phyloP scores from a whole-genome alignment of 1,284 basidiomycete genomes.

The Melampsora americana region DNA sequence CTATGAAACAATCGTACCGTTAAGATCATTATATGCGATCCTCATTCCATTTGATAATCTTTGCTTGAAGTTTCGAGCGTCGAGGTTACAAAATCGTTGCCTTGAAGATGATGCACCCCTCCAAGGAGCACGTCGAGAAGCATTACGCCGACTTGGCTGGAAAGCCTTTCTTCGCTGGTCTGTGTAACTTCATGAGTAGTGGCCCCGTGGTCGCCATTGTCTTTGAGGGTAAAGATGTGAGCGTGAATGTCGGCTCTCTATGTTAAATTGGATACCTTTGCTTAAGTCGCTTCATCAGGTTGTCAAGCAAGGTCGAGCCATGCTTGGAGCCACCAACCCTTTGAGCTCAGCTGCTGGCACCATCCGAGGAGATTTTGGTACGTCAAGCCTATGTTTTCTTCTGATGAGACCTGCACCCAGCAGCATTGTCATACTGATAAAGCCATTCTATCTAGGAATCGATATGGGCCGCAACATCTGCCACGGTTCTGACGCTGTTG shows the following conservation, averaged over 20 bases:
- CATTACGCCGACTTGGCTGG: slow-evolving; percentile 90
- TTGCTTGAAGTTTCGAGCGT: slow-evolving; percentile 74
- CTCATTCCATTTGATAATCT: neutral
- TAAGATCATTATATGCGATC: too few species aligned
- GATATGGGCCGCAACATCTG: slow-evolving; percentile 69
- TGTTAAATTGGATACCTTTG: neutral
- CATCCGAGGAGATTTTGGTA: slow-evolving; percentile 48
- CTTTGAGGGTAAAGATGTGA: slow-evolving; percentile 76
- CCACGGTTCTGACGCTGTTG: slow-evolving; percentile 76
- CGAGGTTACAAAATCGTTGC: slow-evolving; percentile 92
- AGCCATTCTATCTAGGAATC: slow-evolving; percentile 73
- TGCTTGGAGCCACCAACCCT: slow-evolving; percentile 93
- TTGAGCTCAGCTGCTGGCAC: slow-evolving; percentile 78
- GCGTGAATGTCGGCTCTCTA: slow-evolving; percentile 46
- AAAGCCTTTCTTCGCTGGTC: slow-evolving; percentile 86
- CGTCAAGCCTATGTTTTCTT: slow-evolving; percentile 38
- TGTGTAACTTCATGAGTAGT: slow-evolving; percentile 84
- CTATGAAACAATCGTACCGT: too few species aligned
- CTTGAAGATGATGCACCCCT: slow-evolving; percentile 75
- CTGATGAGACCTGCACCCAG: slow-evolving; percentile 32
- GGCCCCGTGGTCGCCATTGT: slow-evolving; percentile 97
- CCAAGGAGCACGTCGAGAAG: slow-evolving; percentile 76
- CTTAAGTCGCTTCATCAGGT: slow-evolving; percentile 59
- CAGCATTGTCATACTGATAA: slow-evolving; percentile 64
- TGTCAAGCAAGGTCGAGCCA: slow-evolving; percentile 65